phyloP scores from a whole-genome alignment of 306 rosid species.

The Lotus japonicus region DNA sequence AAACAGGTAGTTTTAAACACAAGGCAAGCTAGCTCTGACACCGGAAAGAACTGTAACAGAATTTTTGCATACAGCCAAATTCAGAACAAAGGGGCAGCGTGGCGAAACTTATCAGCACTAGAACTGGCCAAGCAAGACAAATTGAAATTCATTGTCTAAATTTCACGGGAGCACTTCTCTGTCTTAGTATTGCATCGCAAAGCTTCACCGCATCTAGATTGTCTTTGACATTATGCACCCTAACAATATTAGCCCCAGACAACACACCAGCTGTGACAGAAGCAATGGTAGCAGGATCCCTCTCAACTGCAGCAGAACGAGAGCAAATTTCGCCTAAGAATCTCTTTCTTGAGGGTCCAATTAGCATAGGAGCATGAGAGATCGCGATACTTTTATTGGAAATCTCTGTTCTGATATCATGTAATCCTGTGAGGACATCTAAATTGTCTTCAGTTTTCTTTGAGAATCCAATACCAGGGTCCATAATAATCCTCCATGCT shows the following conservation, averaged over 20 bases:
- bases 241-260: slow-evolving; percentile 76
- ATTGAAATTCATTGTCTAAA: slow-evolving; percentile 14
- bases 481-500: slow-evolving; percentile 80
- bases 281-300: slow-evolving; percentile 88
- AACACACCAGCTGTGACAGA: slow-evolving; percentile 53
- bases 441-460: slow-evolving; percentile 68
- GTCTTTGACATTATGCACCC: slow-evolving; percentile 84
- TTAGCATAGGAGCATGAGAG: slow-evolving; percentile 71
- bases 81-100: not conserved
- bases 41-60: not conserved
- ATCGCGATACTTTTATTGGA: slow-evolving; percentile 53
- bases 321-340: slow-evolving; percentile 71
- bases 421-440: slow-evolving; percentile 53
- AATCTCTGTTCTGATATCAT: slow-evolving; percentile 54
- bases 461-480: slow-evolving; percentile 88
- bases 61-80: not conserved
- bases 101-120: not conserved
- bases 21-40: too few relatives aligned
- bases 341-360: slow-evolving; percentile 86
- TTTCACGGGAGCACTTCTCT: slow-evolving; percentile 25
- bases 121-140: not conserved
- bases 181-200: slow-evolving; percentile 64
- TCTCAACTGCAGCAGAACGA: slow-evolving; percentile 38
- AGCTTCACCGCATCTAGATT: slow-evolving; percentile 71
- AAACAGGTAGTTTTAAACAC: too few relatives aligned